Evolutionary conservation across 768 basidiomycete genomes (phyloP).

Genomic region (Xerocomellus chrysenteron): DNA sequence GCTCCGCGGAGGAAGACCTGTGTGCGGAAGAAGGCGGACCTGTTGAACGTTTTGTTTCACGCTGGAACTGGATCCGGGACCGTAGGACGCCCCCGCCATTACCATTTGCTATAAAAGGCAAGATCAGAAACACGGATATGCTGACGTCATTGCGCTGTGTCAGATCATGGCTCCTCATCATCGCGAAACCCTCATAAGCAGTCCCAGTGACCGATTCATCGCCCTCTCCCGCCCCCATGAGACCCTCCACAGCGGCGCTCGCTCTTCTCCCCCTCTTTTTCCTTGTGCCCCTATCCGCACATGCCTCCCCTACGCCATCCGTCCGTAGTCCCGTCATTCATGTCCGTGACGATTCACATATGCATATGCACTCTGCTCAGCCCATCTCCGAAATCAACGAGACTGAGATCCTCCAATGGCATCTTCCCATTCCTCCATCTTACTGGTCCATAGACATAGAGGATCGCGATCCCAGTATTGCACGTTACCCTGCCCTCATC

Average conservation of each 20-base stretch:
- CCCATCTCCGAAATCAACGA: slow-evolving; percentile 73
- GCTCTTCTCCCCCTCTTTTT: slow-evolving; percentile 6
- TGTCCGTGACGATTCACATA: slow-evolving; percentile 38
- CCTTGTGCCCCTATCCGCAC: slow-evolving; percentile 14
- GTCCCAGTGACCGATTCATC: background rate
- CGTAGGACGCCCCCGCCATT: too few species aligned
- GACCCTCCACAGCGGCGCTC: background rate
- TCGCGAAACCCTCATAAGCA: slow-evolving; percentile 11
- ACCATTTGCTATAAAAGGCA: too few species aligned
- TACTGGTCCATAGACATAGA: slow-evolving; percentile 83
- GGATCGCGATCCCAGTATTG: slow-evolving; percentile 39
- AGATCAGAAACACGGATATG: background rate
- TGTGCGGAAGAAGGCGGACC: slow-evolving; percentile 6
- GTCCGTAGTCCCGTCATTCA: background rate
- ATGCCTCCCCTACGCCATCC: slow-evolving; percentile 14
- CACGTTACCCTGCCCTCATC: slow-evolving; percentile 69
- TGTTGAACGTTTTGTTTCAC: too few species aligned
- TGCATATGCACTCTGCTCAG: slow-evolving; percentile 41
- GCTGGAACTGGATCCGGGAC: too few species aligned
- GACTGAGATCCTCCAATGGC: slow-evolving; percentile 62
- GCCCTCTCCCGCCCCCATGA: slow-evolving; percentile 8
- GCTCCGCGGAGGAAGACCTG: background rate
- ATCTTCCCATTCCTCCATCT: slow-evolving; percentile 72
- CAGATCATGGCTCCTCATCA: background rate
- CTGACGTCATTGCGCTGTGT: slow-evolving; percentile 16